phyloP scores from a whole-genome alignment of 2,329 filamentous ascomycete species.

The Xylariaceae sp. region DNA sequence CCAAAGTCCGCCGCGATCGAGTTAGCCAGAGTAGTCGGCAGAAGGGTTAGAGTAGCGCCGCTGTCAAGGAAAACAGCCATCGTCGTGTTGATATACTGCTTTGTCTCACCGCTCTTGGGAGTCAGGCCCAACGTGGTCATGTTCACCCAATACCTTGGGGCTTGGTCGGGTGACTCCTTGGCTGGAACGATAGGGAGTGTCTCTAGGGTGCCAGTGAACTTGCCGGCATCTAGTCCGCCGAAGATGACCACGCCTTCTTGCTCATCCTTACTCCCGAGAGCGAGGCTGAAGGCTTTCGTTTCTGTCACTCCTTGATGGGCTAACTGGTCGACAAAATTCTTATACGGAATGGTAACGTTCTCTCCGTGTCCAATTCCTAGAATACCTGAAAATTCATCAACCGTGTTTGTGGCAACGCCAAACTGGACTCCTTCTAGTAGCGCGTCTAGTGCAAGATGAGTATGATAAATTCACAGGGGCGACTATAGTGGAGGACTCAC shows the following conservation, averaged over 20 bases:
- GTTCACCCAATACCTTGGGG: slow-evolving; percentile 56
- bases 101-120: slow-evolving; percentile 39
- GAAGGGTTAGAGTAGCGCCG: slow-evolving; percentile 68
- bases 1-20: slow-evolving; percentile 54
- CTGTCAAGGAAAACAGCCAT: slow-evolving; percentile 70
- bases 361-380: slow-evolving; percentile 73
- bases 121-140: slow-evolving; percentile 50
- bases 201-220: slow-evolving; percentile 62
- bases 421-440: slow-evolving; percentile 61
- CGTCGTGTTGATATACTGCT: slow-evolving; percentile 41
- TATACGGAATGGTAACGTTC: slow-evolving; percentile 50
- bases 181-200: slow-evolving; percentile 63
- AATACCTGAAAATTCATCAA: slow-evolving; percentile 60
- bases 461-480: background rate
- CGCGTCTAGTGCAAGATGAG: slow-evolving; percentile 30
- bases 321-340: slow-evolving; percentile 56
- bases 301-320: slow-evolving; percentile 55
- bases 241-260: slow-evolving; percentile 67
- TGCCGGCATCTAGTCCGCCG: slow-evolving; percentile 67
- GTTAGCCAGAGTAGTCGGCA: slow-evolving; percentile 60
- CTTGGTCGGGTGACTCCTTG: slow-evolving; percentile 56
- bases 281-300: slow-evolving; percentile 67
- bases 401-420: slow-evolving; percentile 59
- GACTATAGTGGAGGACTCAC: slow-evolving; percentile 18
- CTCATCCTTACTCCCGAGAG: slow-evolving; percentile 63